Conservation (phyloP, 176 grass and related monocot genomes). For the Oryza glumipatula region DNA sequence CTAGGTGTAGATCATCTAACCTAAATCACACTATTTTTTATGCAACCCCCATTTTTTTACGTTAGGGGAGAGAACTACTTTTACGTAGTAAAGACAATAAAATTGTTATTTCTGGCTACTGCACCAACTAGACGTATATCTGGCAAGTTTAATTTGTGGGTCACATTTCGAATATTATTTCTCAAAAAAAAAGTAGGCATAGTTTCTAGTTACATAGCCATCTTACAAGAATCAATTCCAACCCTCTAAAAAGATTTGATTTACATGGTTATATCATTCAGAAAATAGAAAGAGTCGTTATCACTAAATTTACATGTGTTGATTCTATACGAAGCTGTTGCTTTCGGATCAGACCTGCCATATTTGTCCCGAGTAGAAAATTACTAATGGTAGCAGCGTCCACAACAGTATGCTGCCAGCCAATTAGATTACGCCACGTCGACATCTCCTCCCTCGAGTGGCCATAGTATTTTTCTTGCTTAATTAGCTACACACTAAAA, state of each 20-base stretch:
- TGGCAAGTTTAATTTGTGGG: no score
- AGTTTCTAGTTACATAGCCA: no score
- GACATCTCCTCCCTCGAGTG: neutral
- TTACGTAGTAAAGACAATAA: no score
- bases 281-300: neutral
- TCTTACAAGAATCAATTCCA: neutral
- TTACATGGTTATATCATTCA: neutral
- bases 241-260: neutral
- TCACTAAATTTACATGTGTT: neutral
- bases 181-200: no score
- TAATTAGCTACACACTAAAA: neutral
- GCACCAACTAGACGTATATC: no score
- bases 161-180: no score
- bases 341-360: constrained; percentile 31
- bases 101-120: no score
- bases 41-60: no score
- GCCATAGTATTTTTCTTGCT: neutral
- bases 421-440: neutral
- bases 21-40: no score
- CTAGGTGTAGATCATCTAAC: no score
- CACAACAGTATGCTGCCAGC: neutral
- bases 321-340: neutral
- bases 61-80: no score
- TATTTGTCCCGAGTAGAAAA: constrained; percentile 23
- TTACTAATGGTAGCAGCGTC: neutral